phyloP scores from a whole-genome alignment of 805 yeast species.

The Teunomyces funiuensis region DNA sequence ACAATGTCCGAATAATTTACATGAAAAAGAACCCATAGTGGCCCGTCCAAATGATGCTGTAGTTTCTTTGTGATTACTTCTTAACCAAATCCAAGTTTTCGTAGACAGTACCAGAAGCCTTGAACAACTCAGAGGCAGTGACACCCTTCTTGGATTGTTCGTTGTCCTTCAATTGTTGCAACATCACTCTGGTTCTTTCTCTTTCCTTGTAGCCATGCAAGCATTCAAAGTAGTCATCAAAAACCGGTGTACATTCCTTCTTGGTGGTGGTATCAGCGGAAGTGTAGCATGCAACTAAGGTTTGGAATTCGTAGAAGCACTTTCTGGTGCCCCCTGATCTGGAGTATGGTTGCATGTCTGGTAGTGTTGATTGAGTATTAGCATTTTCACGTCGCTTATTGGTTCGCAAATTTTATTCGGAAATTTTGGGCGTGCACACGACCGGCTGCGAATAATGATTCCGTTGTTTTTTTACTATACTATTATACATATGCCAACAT shows the following conservation, averaged over 20 bases:
- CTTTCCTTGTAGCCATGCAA: conserved; percentile 48
- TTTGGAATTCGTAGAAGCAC: conserved; percentile 49
- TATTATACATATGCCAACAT: conserved; percentile 70
- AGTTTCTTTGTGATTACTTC: conserved; percentile 6
- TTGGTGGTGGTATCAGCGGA: conserved; percentile 43
- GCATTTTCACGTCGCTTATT: conserved; percentile 7
- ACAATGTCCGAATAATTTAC: conserved; percentile 2
- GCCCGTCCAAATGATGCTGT: conserved; percentile 2
- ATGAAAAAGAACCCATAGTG: neutral
- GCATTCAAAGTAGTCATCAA: conserved; percentile 48
- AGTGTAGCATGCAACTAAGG: conserved; percentile 44
- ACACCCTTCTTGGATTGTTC: conserved; percentile 41
- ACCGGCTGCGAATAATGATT: conserved; percentile 3
- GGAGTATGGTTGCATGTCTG: conserved; percentile 45
- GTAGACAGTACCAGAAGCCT: conserved; percentile 39
- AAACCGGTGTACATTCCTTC: conserved; percentile 43
- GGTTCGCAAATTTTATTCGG: conserved; percentile 4
- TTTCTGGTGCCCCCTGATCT: conserved; percentile 49
- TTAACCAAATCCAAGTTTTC: conserved; percentile 44
- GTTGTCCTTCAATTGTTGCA: conserved; percentile 46
- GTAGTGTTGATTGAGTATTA: neutral
- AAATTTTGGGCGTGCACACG: conserved; percentile 9
- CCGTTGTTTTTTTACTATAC: neutral
- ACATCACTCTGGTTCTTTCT: conserved; percentile 44
- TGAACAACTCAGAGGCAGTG: conserved; percentile 44